phyloP scores from a whole-genome alignment of 257 asterid species.

The Lantana camara region DNA sequence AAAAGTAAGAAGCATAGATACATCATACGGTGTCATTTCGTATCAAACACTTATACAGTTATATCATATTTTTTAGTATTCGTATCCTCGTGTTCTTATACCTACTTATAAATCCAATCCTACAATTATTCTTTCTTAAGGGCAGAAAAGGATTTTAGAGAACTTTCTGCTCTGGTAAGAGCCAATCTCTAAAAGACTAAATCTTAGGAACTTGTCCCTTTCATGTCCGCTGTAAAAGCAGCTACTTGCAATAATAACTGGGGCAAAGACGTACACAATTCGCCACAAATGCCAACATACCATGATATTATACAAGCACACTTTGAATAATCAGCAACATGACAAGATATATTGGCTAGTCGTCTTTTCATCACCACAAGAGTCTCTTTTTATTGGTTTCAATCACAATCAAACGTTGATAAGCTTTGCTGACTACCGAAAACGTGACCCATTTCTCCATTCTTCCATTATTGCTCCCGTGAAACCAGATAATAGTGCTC shows the following conservation, averaged over 20 bases:
- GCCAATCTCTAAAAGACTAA: background rate
- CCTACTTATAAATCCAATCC: too few species aligned
- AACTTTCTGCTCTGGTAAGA: too few species aligned
- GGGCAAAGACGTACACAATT: constrained; percentile 25
- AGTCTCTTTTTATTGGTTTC: constrained; percentile 18
- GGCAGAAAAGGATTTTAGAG: too few species aligned
- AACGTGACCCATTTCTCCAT: constrained; percentile 28
- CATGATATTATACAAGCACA: constrained; percentile 3
- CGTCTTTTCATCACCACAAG: constrained; percentile 17
- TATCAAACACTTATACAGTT: too few species aligned
- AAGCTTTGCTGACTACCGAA: constrained; percentile 27
- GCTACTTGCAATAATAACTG: background rate
- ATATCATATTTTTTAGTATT: too few species aligned
- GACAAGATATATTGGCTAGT: constrained; percentile 2
- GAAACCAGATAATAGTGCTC: background rate
- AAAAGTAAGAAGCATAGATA: too few species aligned
- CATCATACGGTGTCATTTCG: too few species aligned
- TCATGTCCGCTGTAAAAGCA: background rate
- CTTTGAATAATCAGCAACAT: background rate
- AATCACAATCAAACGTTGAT: constrained; percentile 32
- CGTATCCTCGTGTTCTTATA: too few species aligned
- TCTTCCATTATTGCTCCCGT: background rate
- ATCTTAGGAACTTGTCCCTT: background rate
- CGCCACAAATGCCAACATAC: constrained; percentile 34
- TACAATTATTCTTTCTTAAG: too few species aligned